Evolutionary conservation across 768 basidiomycete genomes (phyloP).

Genomic region (Boletus reticuloceps): DNA sequence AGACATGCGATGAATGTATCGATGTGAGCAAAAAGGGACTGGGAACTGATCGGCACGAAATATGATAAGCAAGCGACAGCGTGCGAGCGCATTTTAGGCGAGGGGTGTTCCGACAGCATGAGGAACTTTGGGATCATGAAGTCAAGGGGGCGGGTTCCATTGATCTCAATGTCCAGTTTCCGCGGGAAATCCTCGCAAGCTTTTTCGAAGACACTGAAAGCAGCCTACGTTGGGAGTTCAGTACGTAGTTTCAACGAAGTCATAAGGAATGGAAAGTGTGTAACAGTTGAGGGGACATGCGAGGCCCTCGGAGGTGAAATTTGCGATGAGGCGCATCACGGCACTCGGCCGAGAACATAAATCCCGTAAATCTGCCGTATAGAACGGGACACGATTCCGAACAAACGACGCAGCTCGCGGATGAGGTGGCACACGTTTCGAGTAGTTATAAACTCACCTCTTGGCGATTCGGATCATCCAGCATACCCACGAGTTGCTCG

Average conservation of each 20-base stretch:
- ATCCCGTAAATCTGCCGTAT: slow-evolving; percentile 6
- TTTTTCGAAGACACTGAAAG: slow-evolving; percentile 92
- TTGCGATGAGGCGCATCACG: slow-evolving; percentile 1
- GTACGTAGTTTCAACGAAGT: slow-evolving; percentile 6
- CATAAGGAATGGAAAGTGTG: not conserved
- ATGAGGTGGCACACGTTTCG: not conserved
- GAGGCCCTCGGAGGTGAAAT: slow-evolving; percentile 1
- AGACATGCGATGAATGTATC: slow-evolving; percentile 91
- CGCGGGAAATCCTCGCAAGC: slow-evolving; percentile 96
- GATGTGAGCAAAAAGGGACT: slow-evolving; percentile 87
- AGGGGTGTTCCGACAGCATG: slow-evolving; percentile 77
- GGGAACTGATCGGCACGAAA: slow-evolving; percentile 84
- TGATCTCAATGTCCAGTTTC: slow-evolving; percentile 92
- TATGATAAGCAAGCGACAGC: slow-evolving; percentile 94
- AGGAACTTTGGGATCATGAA: slow-evolving; percentile 97
- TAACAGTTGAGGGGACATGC: not conserved
- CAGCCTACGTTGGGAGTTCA: slow-evolving; percentile 52
- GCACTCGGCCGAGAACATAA: not conserved
- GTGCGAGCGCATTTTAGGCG: slow-evolving; percentile 87
- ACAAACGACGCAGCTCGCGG: slow-evolving; percentile 6
- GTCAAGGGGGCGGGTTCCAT: slow-evolving; percentile 90
- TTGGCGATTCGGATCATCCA: slow-evolving; percentile 79
- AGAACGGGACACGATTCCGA: not conserved
- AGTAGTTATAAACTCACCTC: slow-evolving; percentile 62
- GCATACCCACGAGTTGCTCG: slow-evolving; percentile 73